phyloP scores from a whole-genome alignment of 2,329 filamentous ascomycete genomes.

The Beauveria varroae region DNA sequence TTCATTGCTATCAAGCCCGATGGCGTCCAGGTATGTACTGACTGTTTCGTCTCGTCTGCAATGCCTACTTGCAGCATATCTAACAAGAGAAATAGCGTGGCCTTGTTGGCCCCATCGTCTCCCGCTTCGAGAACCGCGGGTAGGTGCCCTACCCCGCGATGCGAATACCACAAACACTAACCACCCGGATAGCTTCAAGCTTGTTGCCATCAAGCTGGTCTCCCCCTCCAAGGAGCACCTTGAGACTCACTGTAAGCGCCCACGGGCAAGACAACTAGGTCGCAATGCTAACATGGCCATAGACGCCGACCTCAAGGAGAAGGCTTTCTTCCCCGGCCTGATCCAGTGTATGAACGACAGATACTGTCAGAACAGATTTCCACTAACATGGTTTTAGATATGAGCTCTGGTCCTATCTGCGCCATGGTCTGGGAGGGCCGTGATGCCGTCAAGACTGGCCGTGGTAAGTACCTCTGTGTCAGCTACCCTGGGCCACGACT shows the following conservation, averaged over 20 bases:
- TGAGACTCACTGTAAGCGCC: constrained; percentile 76
- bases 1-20: constrained; percentile 99
- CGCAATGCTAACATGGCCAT: constrained; percentile 19
- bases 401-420: constrained; percentile 92
- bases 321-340: constrained; percentile 96
- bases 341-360: constrained; percentile 66
- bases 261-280: background rate
- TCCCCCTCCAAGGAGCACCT: constrained; percentile 89
- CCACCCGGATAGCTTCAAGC: constrained; percentile 69
- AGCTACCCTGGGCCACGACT: constrained; percentile 14
- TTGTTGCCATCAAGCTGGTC: constrained; percentile 93
- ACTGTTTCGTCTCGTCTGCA: background rate
- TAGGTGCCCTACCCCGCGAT: constrained; percentile 34
- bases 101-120: constrained; percentile 95
- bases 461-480: constrained; percentile 48
- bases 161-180: constrained; percentile 1
- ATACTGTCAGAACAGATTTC: background rate
- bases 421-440: constrained; percentile 99
- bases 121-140: constrained; percentile 95
- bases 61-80: constrained; percentile 6
- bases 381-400: constrained; percentile 54
- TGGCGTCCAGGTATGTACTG: constrained; percentile 79
- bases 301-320: constrained; percentile 81
- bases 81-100: constrained; percentile 60
- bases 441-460: constrained; percentile 98